Conservation (phyloP, 306 rosid species). For the Lathyrus tuberosus region DNA sequence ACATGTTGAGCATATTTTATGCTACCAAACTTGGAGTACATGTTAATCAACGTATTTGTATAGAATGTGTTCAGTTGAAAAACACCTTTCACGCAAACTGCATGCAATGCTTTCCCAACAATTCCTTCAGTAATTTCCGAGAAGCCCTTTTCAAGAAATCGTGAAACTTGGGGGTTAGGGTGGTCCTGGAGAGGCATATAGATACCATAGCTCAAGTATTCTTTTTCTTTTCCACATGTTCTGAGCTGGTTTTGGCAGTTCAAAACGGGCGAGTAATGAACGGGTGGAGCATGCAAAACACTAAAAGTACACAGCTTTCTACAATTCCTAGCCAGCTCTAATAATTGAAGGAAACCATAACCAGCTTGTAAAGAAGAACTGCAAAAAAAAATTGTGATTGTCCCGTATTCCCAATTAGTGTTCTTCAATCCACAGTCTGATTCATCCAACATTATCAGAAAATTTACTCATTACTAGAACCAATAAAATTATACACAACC, state of each 20-base stretch:
- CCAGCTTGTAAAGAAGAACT: background rate
- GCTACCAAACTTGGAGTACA: conserved; percentile 69
- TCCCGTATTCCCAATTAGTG: background rate
- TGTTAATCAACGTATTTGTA: conserved; percentile 66
- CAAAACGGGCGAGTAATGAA: conserved; percentile 16
- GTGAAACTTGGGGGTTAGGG: conserved; percentile 64
- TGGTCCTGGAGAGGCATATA: conserved; percentile 49
- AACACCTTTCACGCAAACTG: conserved; percentile 61
- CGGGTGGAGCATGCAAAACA: conserved; percentile 29
- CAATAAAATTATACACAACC: background rate
- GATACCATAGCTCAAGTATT: conserved; percentile 40
- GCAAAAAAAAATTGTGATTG: background rate
- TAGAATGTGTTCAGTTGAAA: conserved; percentile 54
- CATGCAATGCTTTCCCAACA: conserved; percentile 73
- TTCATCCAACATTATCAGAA: conserved; percentile 1
- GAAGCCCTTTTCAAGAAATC: conserved; percentile 73
- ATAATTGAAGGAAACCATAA: background rate
- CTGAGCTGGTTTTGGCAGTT: conserved; percentile 30
- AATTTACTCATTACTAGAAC: background rate
- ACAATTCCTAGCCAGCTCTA: conserved; percentile 54
- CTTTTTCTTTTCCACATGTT: conserved; percentile 56
- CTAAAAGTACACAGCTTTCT: conserved; percentile 46
- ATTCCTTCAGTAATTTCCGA: conserved; percentile 61
- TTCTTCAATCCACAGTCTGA: background rate
- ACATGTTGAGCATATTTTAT: conserved; percentile 54